Evolutionary conservation across 352 stramenopile species (phyloP).

Genomic region (Globisporangium nagaii): DNA sequence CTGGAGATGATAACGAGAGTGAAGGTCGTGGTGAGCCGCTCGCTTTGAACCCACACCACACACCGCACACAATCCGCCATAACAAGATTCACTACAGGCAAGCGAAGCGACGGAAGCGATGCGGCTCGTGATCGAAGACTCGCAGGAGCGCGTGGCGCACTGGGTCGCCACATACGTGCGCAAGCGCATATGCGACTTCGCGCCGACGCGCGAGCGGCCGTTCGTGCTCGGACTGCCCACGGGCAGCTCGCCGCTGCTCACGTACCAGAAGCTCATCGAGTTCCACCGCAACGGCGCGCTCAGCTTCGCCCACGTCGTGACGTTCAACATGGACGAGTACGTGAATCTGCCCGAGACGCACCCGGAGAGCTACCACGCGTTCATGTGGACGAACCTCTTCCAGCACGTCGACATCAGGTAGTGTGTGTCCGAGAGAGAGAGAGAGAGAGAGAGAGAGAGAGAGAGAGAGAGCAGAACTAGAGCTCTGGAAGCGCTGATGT

Average conservation of each 20-base stretch:
- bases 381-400: slow-evolving; percentile 90
- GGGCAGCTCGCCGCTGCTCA: slow-evolving; percentile 78
- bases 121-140: slow-evolving; percentile 84
- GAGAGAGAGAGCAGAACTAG: no score
- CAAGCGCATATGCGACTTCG: slow-evolving; percentile 76
- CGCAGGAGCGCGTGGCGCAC: slow-evolving; percentile 46
- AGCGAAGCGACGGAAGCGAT: slow-evolving; percentile 21
- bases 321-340: slow-evolving; percentile 93
- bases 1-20: no score
- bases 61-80: no score
- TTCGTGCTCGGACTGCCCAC: slow-evolving; percentile 88
- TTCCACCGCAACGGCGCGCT: slow-evolving; percentile 37
- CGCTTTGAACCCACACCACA: no score
- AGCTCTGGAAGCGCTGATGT: no score
- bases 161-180: slow-evolving; percentile 83
- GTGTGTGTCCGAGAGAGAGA: no score
- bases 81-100: no score
- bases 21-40: no score
- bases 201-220: slow-evolving; percentile 54
- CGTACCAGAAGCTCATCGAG: slow-evolving; percentile 80
- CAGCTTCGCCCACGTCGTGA: slow-evolving; percentile 85
- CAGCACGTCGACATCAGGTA: slow-evolving; percentile 86
- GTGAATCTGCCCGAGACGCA: slow-evolving; percentile 70
- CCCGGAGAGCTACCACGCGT: slow-evolving; percentile 86
- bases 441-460: no score